Evolutionary conservation across 2,329 filamentous ascomycete genomes (phyloP), one percentile per base, ranked within the genome.

Genomic region (Fonsecaea pedrosoi): DNA sequence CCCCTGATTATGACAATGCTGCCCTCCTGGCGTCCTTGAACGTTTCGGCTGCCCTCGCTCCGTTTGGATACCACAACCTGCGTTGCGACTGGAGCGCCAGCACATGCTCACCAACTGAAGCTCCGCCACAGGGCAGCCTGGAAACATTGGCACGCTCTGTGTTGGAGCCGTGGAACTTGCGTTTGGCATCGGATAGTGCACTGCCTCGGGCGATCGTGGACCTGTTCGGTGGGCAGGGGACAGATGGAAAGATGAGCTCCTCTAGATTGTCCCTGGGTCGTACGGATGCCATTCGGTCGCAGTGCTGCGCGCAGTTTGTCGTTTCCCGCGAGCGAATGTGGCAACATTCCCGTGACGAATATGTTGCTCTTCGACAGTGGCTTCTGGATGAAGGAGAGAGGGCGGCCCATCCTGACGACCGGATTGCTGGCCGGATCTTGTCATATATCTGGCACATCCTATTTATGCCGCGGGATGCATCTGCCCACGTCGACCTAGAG

Each of bases 241-340:
- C 76, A 13, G 69, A 73, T 32, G 67, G 54, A 13, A 38, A 2
- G 2, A 7, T 4, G 6, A 38, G 53, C 25, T 53, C 54, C 4
- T n/a, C 40, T 3, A 60, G 42, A 58, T 35, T 70, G 72, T 59
- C 74, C 76, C 71, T 83, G 64, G 79, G 80, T 71, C 69, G 80
- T 70, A 73, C 77, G 75, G 73, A 83, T 79, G 73, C 81, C 65
- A 40, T 84, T 68, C 72, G 81, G 63, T 76, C 80, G 53, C 80
- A 85, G 74, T 87, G 85, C 72, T 87, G 84, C 75, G 85, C 84
- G 10, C 85, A 86, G 68, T 87, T 86, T 72, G 83, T 82, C 12
- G 84, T 86, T 25, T 78, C 81, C 2, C 75, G 82, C 4, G 78
- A 82, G 12, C 77, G 79, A 18, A 79, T 86, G 18, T 81, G 78